phyloP scores from a whole-genome alignment of 2,329 filamentous ascomycete species.

The Aspergillus transmontanensis region DNA sequence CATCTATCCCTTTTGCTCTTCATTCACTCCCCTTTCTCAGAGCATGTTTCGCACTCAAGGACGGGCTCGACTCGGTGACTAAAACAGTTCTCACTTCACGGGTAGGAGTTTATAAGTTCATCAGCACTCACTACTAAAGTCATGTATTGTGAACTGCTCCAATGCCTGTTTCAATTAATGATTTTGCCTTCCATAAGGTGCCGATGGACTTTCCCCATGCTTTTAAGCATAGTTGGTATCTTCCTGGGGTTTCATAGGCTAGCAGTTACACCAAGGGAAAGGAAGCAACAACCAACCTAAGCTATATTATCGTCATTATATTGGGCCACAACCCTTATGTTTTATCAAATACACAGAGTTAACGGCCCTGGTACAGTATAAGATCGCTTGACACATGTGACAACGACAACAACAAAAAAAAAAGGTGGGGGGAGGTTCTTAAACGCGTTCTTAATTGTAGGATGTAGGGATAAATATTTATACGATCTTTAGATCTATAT shows the following conservation, averaged over 20 bases:
- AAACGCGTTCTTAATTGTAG: neutral
- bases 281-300: neutral
- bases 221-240: neutral
- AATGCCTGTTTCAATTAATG: neutral
- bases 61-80: too few relatives aligned
- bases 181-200: neutral
- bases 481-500: neutral
- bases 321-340: neutral
- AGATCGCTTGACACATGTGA: too few relatives aligned
- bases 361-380: neutral
- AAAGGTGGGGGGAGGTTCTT: neutral
- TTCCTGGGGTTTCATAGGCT: neutral
- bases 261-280: too few relatives aligned
- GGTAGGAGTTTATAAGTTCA: neutral
- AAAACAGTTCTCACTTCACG: too few relatives aligned
- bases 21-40: too few relatives aligned
- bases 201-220: neutral
- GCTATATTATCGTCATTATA: neutral
- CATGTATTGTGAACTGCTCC: neutral
- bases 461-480: neutral
- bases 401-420: too few relatives aligned
- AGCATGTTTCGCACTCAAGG: too few relatives aligned
- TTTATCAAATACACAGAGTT: neutral
- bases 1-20: too few relatives aligned
- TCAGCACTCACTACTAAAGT: neutral